Evolutionary conservation across 768 basidiomycete species (phyloP).

Genomic region (Termitomyces sp.): DNA sequence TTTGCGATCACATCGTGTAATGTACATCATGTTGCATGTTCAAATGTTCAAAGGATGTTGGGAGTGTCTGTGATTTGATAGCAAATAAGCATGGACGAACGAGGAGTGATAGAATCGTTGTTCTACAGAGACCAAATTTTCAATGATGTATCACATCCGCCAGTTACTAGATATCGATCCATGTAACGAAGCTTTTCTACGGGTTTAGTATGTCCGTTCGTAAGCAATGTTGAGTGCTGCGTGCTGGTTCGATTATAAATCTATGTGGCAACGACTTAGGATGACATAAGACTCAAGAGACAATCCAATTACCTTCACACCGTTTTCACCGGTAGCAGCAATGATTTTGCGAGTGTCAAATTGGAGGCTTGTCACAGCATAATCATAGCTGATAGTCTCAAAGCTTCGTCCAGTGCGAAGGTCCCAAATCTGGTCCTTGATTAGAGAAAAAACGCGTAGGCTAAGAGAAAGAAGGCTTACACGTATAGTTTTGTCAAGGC

Average conservation of each 20-base stretch:
- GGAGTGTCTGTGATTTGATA: conserved; percentile 3
- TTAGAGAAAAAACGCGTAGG: not conserved
- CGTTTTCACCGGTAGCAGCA: conserved; percentile 91
- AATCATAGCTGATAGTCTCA: conserved; percentile 89
- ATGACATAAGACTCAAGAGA: not conserved
- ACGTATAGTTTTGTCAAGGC: conserved; percentile 88
- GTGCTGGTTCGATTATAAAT: conserved; percentile 93
- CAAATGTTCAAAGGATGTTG: not conserved
- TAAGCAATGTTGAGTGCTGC: conserved; percentile 78
- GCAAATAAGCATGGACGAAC: conserved; percentile 1
- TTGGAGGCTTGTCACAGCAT: conserved; percentile 86
- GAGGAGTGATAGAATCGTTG: not conserved
- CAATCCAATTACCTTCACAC: conserved; percentile 62
- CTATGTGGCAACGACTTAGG: conserved; percentile 32
- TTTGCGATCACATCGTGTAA: not conserved
- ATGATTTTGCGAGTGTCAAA: conserved; percentile 95
- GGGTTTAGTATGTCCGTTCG: conserved; percentile 93
- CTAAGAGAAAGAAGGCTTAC: conserved; percentile 39
- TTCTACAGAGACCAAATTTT: conserved; percentile 91
- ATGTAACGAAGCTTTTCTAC: conserved; percentile 89
- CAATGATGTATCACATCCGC: conserved; percentile 79
- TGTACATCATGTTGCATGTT: conserved; percentile 3
- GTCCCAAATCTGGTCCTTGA: conserved; percentile 82
- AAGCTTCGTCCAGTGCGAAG: conserved; percentile 84
- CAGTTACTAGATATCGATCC: conserved; percentile 92